Conservation (phyloP, 345 rosid genomes). For the Heritiera littoralis region DNA sequence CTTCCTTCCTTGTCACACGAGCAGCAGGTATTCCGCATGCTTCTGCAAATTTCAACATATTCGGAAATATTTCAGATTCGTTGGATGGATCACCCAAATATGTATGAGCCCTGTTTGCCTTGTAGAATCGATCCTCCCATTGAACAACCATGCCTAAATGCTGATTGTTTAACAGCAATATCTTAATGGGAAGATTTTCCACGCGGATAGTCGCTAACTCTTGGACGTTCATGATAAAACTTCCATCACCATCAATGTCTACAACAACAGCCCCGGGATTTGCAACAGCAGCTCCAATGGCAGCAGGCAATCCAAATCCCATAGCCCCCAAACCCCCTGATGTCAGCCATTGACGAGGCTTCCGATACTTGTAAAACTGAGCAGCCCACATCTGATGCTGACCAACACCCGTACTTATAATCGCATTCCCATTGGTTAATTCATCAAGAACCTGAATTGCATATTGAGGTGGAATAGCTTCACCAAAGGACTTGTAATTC, state of each 20-base stretch:
- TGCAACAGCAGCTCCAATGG: conserved; percentile 97
- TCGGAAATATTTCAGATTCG: conserved; percentile 76
- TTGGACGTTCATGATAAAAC: conserved; percentile 94
- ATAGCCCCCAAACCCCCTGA: conserved; percentile 95
- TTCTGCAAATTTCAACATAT: conserved; percentile 81
- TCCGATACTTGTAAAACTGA: conserved; percentile 91
- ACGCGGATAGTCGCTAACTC: conserved; percentile 86
- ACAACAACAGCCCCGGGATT: conserved; percentile 77
- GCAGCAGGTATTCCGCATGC: conserved; percentile 89
- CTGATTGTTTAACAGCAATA: conserved; percentile 81
- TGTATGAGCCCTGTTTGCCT: conserved; percentile 91
- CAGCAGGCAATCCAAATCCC: conserved; percentile 99
- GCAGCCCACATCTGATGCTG: conserved; percentile 99
- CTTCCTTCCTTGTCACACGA: conserved; percentile 63
- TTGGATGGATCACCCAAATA: conserved; percentile 77
- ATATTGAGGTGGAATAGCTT: conserved; percentile 90
- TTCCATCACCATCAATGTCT: conserved; percentile 98
- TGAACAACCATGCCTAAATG: conserved; percentile 98
- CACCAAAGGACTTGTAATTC: conserved; percentile 78
- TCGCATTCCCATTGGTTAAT: conserved; percentile 79
- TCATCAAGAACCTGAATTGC: conserved; percentile 90
- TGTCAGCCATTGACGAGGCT: conserved; percentile 88
- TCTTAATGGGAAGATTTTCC: conserved; percentile 85
- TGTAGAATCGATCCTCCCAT: conserved; percentile 93
- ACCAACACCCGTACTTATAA: conserved; percentile 91